Evolutionary conservation across 2,329 filamentous ascomycete species (phyloP).

Genomic region (Colletotrichum sp.): DNA sequence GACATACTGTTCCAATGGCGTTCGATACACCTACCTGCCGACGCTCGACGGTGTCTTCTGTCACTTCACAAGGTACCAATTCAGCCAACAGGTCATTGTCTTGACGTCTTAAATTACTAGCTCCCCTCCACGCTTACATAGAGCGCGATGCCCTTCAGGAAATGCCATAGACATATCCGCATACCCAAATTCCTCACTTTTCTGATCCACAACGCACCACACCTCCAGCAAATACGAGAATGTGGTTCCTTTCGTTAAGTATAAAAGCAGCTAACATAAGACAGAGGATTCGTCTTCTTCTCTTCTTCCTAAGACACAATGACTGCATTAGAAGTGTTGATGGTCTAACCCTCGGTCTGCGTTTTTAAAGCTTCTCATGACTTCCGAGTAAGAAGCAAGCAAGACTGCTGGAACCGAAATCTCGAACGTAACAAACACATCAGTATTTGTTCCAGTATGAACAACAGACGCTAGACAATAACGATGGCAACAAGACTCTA

Average conservation of each 20-base stretch:
- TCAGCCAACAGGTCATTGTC: background rate
- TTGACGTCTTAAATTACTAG: fast-evolving
- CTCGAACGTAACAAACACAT: background rate
- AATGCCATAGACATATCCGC: background rate
- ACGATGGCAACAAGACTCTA: background rate
- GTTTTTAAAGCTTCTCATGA: background rate
- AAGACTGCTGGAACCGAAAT: background rate
- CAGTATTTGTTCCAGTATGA: background rate
- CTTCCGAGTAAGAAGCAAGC: background rate
- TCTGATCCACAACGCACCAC: background rate
- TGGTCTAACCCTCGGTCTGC: background rate
- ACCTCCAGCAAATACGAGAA: background rate
- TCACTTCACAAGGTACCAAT: background rate
- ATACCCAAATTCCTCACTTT: background rate
- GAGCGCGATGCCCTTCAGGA: fast-evolving
- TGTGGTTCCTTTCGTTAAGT: background rate
- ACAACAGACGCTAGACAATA: background rate
- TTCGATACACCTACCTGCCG: no score
- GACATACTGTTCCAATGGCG: no score
- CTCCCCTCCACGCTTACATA: background rate
- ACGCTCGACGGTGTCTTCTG: no score
- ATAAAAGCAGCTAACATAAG: background rate
- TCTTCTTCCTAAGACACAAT: background rate
- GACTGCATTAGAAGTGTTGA: no score
- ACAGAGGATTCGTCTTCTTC: background rate